Evolutionary conservation across 2,329 filamentous ascomycete genomes (phyloP).

Genomic region (Fusarium sublunatum): DNA sequence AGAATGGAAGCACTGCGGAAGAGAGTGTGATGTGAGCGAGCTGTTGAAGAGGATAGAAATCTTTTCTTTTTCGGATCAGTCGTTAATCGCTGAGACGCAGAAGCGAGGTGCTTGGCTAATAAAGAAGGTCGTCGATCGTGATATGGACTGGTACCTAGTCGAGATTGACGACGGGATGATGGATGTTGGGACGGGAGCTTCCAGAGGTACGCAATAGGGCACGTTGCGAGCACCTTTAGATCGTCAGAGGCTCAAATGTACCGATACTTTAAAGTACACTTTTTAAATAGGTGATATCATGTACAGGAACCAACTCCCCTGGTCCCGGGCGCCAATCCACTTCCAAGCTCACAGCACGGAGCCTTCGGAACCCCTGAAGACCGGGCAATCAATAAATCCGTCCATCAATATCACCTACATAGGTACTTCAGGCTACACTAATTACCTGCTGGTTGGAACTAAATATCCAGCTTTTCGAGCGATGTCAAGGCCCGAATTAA

Average conservation of each 20-base stretch:
- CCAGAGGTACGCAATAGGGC: conserved; percentile 36
- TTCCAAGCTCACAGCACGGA: conserved; percentile 36
- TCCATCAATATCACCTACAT: not conserved
- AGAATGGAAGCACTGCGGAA: not conserved
- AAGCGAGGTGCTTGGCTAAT: conserved; percentile 37
- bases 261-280: conserved; percentile 6
- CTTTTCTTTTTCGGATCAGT: conserved; percentile 11
- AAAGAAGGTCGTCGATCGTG: conserved; percentile 40
- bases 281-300: not conserved
- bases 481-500: too few species aligned
- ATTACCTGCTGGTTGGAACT: too few species aligned
- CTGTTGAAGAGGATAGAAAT: conserved; percentile 9
- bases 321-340: conserved; percentile 17
- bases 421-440: too few species aligned
- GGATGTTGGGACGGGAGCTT: conserved; percentile 38
- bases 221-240: conserved; percentile 37
- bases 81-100: conserved; percentile 15
- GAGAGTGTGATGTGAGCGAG: conserved; percentile 23
- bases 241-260: conserved; percentile 25
- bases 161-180: conserved; percentile 30
- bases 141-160: conserved; percentile 29
- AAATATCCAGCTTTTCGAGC: too few species aligned
- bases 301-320: conserved; percentile 23
- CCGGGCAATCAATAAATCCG: conserved; percentile 36
- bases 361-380: conserved; percentile 33